Evolutionary conservation across 495 filamentous ascomycete genomes (phyloP).

Genomic region (Podospora didyma): DNA sequence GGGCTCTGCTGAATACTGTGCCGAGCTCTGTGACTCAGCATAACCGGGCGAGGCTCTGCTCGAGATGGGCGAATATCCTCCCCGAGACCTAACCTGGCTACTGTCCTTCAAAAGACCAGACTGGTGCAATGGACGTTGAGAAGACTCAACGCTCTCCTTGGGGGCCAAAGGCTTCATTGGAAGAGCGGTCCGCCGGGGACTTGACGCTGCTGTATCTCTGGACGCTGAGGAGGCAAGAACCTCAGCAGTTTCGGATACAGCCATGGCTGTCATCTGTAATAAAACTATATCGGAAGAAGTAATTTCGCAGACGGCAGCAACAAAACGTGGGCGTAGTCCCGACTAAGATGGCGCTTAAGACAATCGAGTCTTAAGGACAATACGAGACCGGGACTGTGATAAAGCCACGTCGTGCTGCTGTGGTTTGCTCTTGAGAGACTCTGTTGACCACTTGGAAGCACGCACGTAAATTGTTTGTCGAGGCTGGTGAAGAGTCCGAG

Average conservation of each 20-base stretch:
- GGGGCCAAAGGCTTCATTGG: conserved; percentile 22
- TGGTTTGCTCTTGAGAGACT: no score
- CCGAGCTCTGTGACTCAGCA: conserved; percentile 14
- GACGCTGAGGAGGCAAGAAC: conserved; percentile 6
- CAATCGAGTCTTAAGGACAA: no score
- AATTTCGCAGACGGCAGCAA: no score
- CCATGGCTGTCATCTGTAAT: conserved; percentile 11
- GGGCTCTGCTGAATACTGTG: conserved; percentile 1
- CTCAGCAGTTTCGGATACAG: conserved; percentile 15
- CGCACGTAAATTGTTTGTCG: no score
- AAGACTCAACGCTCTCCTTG: conserved; percentile 3
- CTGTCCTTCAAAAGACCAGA: conserved; percentile 7
- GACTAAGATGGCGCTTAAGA: no score
- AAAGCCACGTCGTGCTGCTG: no score
- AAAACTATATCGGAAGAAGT: not conserved
- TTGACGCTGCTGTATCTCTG: conserved; percentile 7
- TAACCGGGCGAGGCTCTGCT: conserved; percentile 7
- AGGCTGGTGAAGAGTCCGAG: no score
- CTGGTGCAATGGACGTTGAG: conserved; percentile 7
- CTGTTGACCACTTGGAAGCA: no score
- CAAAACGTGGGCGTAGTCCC: not conserved
- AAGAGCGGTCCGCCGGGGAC: conserved; percentile 26
- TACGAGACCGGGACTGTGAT: no score
- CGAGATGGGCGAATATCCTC: conserved; percentile 12
- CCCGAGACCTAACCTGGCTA: not conserved